Base-by-base conservation (phyloP, 225 moss, liverwort and hornwort genomes). In the Pseudoscleropodium purum region DNA sequence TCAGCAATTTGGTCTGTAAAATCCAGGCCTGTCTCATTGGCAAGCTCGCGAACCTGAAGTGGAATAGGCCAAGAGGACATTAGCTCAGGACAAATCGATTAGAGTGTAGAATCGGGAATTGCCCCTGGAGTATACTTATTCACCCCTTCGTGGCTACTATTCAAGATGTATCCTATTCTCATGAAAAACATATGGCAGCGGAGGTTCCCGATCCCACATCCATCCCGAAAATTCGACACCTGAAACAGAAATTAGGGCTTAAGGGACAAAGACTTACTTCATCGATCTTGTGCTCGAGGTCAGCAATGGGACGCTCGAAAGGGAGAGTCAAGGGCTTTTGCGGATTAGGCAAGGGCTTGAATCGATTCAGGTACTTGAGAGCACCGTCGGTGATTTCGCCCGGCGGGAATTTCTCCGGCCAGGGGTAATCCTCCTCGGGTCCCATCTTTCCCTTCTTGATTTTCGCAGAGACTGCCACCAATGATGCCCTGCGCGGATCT, bases 391-490 rank as follows among this genome's bases (percentile, higher is more conserved):
- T 89, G 69, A 92, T 91, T 61, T 92, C 91, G 5, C 96, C 99
- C 2, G 91, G 93, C 36, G 94, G 94, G 30, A 99, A 92, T 90
- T 99, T 99, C 88, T 99, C 99, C 72, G 99, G 99, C 99, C 99
- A 99, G 29, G 99, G 99, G 69, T 99, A 99, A 31, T 97, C 99
- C 83, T 96, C 89, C 88, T 97, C 99, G 20, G 88, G 91, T 43
- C 93, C 94, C 95, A 96, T 99, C 96, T 97, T 99, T 18, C 98
- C 98, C 93, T 99, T 99, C 84, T 95, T 94, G 86, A 97, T 96
- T 90, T 96, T 97, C 26, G 99, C 97, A 47, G 83, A 91, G 65
- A 96, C 92, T 13, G 79, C 34, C 77, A 93, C 16, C 20, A 25
- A 52, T 34, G 33, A 45, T 36, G 82, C 67, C 59, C 84, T 81